These are phyloP conservation scores for Diaporthe australafricana DNA, from an alignment of 2,329 filamentous ascomycete genomes.

Conservation along the genomic window DNA sequence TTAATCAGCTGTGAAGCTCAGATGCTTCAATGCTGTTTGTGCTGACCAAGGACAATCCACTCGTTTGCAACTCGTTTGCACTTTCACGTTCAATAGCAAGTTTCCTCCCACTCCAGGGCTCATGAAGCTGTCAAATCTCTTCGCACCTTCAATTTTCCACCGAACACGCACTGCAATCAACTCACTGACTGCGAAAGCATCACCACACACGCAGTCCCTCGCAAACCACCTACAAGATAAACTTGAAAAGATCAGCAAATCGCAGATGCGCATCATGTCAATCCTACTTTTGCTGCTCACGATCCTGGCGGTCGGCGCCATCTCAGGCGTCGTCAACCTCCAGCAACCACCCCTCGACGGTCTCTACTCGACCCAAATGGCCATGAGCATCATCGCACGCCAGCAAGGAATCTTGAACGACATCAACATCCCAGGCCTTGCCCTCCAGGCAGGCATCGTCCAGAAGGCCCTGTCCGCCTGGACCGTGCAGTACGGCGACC, in stretches of 20 bases:
- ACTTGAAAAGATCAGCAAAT: background rate
- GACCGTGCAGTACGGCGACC: background rate
- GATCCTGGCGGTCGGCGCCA: background rate
- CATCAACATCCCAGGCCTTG: background rate
- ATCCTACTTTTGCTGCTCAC: background rate
- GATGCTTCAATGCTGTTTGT: too few relatives aligned
- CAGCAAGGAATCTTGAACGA: slow-evolving; percentile 31
- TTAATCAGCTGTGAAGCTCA: too few relatives aligned
- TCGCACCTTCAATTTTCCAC: background rate
- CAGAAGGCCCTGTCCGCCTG: slow-evolving; percentile 15
- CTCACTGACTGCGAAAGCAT: background rate
- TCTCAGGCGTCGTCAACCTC: background rate
- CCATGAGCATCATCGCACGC: slow-evolving; percentile 29
- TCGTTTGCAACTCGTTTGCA: background rate
- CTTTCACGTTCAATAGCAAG: background rate
- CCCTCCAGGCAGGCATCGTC: slow-evolving; percentile 35
- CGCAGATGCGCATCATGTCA: background rate
- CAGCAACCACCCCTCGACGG: background rate
- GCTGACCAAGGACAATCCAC: too few relatives aligned
- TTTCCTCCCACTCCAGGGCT: background rate
- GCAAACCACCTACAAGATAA: background rate
- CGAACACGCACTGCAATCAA: too few relatives aligned
- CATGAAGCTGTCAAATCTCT: background rate
- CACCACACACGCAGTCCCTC: background rate
- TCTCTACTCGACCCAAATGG: slow-evolving; percentile 32